Evolutionary conservation across 2,329 filamentous ascomycete genomes (phyloP), one percentile per base, ranked within the genome.

Genomic region (Clarireedia hainanense): DNA sequence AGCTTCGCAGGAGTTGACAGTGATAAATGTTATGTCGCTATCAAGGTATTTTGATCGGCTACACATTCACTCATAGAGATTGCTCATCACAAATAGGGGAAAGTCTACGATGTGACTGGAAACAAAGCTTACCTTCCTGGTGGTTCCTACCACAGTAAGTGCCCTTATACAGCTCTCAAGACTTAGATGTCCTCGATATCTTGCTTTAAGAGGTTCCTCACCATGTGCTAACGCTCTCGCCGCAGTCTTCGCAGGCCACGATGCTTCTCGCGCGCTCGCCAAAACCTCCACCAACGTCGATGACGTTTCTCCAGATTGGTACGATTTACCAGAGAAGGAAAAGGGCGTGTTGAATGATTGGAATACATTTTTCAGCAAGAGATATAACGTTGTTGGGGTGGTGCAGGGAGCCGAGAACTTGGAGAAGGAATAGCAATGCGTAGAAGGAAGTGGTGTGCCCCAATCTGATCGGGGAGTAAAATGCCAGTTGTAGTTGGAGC

Each of bases 291-390:
- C 91, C 50, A 95, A 96, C 71, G 72, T 80, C 5, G 89, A 94
- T 66, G 91, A 97, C 63, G 92, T 89, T 61, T 76, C 76, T 34
- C 76, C 94, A 2, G 86, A 96, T 50, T 97, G 89, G 88, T 77
- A 86, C 57, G 88, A 91, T 66, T 76, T 99, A 51, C 77, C 79
- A 14, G 91, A 95, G 23, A 91, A 94, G 72, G 85, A 96, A 71
- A 89, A 94, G 75, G 83, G 81, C 26, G 85, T 88, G 3, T 75
- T 99, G 59, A 80, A 92, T 53, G 94, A 99, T 71, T 99, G 94
- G 94, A 83, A 86, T 61, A 95, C 88, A 2, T 99, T 95, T 74
- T 99, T 99, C 73, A 89, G 87, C 63, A 99, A 97, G 76, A 80
- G 94, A 57, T 99, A 99, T 75, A 97, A 96, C 66, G 81, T 97